Evolutionary conservation across 495 filamentous ascomycete genomes (phyloP).

Genomic region (Neurospora tetraspora): DNA sequence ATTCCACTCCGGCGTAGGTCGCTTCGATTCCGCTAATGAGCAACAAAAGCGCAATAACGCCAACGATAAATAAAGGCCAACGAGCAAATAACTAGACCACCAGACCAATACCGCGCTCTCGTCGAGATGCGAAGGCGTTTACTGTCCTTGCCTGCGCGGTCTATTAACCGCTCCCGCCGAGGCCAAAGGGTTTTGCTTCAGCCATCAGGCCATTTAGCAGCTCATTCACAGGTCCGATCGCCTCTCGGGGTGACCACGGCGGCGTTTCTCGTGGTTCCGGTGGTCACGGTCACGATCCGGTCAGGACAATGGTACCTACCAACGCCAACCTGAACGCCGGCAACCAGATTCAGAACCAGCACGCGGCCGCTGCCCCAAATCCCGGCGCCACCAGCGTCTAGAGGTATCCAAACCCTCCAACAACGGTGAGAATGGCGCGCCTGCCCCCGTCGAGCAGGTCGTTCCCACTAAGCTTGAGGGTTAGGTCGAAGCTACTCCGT

Average conservation of each 20-base stretch:
- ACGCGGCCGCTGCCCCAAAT: background rate
- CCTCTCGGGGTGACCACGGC: background rate
- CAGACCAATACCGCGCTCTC: background rate
- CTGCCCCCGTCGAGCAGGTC: background rate
- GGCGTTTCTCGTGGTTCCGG: background rate
- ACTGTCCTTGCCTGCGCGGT: background rate
- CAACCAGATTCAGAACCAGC: background rate
- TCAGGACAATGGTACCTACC: background rate
- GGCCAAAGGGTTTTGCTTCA: background rate
- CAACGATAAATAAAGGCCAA: background rate
- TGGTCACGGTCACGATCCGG: background rate
- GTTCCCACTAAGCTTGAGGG: conserved; percentile 19
- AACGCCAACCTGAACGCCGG: background rate
- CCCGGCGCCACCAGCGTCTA: conserved; percentile 1
- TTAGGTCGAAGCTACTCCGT: conserved; percentile 45
- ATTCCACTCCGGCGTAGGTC: background rate
- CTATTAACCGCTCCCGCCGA: conserved; percentile 5
- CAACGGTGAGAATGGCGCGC: background rate
- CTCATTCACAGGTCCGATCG: background rate
- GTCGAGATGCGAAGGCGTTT: background rate
- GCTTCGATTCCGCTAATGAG: background rate
- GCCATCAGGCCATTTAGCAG: conserved; percentile 1
- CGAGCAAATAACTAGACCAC: background rate
- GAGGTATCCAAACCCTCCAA: background rate
- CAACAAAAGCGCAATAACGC: background rate